Evolutionary conservation across 225 moss, liverwort and hornwort genomes (phyloP).

Genomic region (Neckera pumila): DNA sequence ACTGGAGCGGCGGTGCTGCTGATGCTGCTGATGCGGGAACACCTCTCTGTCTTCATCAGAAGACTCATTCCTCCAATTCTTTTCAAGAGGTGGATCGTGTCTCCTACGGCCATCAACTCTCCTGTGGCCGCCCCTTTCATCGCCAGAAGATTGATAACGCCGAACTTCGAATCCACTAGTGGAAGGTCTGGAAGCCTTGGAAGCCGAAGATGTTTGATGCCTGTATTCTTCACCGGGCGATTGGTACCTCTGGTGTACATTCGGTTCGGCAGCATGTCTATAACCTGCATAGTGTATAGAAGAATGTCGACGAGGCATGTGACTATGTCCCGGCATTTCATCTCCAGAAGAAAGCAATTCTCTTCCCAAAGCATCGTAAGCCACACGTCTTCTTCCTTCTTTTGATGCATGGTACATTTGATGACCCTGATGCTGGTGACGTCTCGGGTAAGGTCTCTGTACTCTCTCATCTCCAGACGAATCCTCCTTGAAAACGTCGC

Average conservation of each 20-base stretch:
- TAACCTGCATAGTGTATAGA: neutral
- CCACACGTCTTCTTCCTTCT: constrained; percentile 8
- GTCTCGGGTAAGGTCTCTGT: neutral
- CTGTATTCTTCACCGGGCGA: constrained; percentile 2
- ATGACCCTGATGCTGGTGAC: constrained; percentile 6
- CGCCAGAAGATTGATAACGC: constrained; percentile 19
- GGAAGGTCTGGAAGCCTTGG: constrained; percentile 4
- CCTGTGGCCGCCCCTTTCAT: neutral
- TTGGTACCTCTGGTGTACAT: constrained; percentile 2
- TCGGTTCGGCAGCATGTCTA: neutral
- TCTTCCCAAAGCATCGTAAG: constrained; percentile 1
- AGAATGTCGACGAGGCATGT: neutral
- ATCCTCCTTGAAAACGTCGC: neutral
- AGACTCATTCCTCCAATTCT: constrained; percentile 6
- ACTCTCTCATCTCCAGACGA: constrained; percentile 20
- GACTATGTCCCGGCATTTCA: constrained; percentile 4
- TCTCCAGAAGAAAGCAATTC: constrained; percentile 26
- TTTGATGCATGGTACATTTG: neutral
- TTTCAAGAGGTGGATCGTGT: neutral
- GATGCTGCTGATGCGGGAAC: neutral
- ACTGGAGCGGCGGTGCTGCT: neutral
- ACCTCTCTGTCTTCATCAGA: constrained; percentile 25
- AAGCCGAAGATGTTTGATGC: neutral
- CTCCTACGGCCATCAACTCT: neutral
- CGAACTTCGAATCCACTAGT: constrained; percentile 9